These are phyloP conservation scores for Bipolaris zeicola DNA, from an alignment of 2,329 filamentous ascomycete species.

Conservation along the genomic window DNA sequence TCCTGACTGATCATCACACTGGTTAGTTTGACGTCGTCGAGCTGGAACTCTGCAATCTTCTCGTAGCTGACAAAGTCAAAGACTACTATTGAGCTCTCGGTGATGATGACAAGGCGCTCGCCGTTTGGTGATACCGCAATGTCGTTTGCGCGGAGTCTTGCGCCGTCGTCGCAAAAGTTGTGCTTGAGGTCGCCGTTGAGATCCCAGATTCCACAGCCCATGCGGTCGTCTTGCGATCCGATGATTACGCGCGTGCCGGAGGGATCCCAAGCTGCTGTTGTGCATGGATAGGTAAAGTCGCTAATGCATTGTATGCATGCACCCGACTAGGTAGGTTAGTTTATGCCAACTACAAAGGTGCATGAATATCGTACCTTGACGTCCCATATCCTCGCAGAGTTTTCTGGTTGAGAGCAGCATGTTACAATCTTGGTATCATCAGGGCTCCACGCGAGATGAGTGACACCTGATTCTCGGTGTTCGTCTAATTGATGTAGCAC, in stretches of 20 bases:
- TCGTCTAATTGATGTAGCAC: slow-evolving; percentile 67
- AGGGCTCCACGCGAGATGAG: slow-evolving; percentile 88
- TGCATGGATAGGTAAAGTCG: slow-evolving; percentile 82
- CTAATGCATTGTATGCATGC: slow-evolving; percentile 65
- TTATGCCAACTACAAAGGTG: not conserved
- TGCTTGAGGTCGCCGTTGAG: slow-evolving; percentile 63
- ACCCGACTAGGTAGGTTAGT: slow-evolving; percentile 34
- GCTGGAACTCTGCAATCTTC: slow-evolving; percentile 73
- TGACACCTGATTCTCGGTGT: slow-evolving; percentile 72
- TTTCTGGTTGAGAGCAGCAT: slow-evolving; percentile 71
- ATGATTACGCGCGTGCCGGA: slow-evolving; percentile 80
- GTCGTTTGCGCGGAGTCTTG: slow-evolving; percentile 77
- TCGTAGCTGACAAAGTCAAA: slow-evolving; percentile 79
- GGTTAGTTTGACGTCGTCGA: slow-evolving; percentile 72
- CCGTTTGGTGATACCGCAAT: slow-evolving; percentile 83
- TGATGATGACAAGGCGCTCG: slow-evolving; percentile 77
- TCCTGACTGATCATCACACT: slow-evolving; percentile 83
- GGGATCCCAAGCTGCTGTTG: slow-evolving; percentile 85
- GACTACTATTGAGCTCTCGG: slow-evolving; percentile 73
- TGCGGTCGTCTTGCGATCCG: slow-evolving; percentile 53
- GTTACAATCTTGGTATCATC: slow-evolving; percentile 86
- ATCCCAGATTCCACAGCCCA: slow-evolving; percentile 61
- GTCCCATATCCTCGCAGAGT: slow-evolving; percentile 77
- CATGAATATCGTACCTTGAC: slow-evolving; percentile 33
- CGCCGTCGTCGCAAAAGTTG: slow-evolving; percentile 64